Evolutionary conservation across 1,284 basidiomycete species (phyloP).

Genomic region (Uromyces viciae-fabae): DNA sequence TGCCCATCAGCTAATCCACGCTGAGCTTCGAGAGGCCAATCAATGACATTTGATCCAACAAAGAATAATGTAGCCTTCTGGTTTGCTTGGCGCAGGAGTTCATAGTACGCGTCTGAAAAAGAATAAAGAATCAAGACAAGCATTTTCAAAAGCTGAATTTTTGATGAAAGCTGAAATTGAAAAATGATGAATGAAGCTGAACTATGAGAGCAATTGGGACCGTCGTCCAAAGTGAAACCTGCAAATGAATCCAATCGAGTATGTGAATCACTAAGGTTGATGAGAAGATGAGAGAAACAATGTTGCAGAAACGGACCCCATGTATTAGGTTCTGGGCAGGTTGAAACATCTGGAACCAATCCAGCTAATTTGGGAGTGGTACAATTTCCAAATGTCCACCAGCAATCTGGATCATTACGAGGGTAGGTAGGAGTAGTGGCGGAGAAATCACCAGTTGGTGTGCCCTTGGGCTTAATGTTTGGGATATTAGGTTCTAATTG

Average conservation of each 20-base stretch:
- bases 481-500: conserved; percentile 45
- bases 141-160: too few relatives aligned
- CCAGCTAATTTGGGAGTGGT: conserved; percentile 34
- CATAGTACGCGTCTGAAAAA: conserved; percentile 60
- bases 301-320: conserved; percentile 57
- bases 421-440: conserved; percentile 50
- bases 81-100: conserved; percentile 57
- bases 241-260: too few relatives aligned
- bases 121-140: conserved; percentile 45
- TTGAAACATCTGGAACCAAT: conserved; percentile 54
- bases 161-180: neutral
- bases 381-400: conserved; percentile 42
- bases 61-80: conserved; percentile 58
- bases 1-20: conserved; percentile 57
- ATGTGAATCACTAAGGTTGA: conserved; percentile 7
- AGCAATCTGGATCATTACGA: conserved; percentile 55
- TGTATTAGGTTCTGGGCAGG: conserved; percentile 58
- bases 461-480: conserved; percentile 54
- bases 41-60: conserved; percentile 59
- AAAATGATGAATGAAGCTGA: neutral
- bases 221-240: conserved; percentile 52
- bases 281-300: neutral
- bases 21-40: conserved; percentile 61
- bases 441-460: conserved; percentile 51
- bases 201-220: conserved; percentile 50